Evolutionary conservation across 257 asterid species (phyloP), one percentile per base, ranked within the genome.

Genomic region (Fraxinus pennsylvanica): DNA sequence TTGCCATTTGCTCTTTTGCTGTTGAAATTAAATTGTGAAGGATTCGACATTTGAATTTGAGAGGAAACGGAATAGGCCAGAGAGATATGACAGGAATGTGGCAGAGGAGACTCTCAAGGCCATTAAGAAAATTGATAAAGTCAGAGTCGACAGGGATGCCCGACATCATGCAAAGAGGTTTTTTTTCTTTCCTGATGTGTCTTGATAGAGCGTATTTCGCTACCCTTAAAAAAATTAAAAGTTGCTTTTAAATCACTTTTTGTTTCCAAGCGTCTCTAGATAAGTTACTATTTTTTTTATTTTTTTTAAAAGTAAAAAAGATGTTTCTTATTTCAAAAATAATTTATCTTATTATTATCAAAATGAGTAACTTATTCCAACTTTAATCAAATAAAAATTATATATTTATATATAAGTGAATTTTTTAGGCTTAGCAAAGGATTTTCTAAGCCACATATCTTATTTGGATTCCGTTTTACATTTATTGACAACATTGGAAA

Each of bases 41-140:
- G 99, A 96, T 82, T 75, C 96, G n/a, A 96, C 98, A 38, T 93
- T 96, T 76, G 89, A 87, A 67, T 83, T 87, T 15, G 89, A 85
- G 89, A 85, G 86, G 66, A 87, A 87, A 66, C 74, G 87, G 71
- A 85, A 87, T 43, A 78, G 90, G 79, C 87, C 89, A 0, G 86
- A 82, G 82, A 79, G 88, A 68, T 85, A 85, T 61, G 90, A 87
- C 81, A 83, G 87, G 73, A 85, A 81, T 65, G 41, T 85, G 13
- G 57, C 83, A 21, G 89, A 71, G 77, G 67, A 81, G 57, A 80
- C 85, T 9, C 71, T 87, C 75, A 85, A 75, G 61, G 89, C 91
- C 79, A 87, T 87, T 52, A 81, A 85, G 89, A 85, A 76, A 74
- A 83, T 87, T 8, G 90, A 81, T 76, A 93, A 96, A 88, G 89